Conservation (phyloP, 2,329 filamentous ascomycete genomes). For the Stromatinia cepivora region DNA sequence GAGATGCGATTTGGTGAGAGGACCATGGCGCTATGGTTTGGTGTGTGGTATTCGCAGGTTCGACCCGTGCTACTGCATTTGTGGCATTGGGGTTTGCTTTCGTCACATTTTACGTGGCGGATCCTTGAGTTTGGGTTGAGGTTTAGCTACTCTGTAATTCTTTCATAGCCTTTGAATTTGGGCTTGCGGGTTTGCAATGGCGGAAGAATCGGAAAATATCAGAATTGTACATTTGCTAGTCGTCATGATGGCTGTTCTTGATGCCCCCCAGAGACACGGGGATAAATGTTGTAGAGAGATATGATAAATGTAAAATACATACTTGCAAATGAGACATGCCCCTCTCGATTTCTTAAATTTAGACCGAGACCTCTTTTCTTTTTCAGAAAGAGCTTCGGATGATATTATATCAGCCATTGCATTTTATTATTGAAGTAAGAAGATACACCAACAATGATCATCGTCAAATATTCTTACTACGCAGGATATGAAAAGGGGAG, state of each 20-base stretch:
- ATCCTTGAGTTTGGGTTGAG: conserved; percentile 10
- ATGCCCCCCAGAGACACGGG: conserved; percentile 94
- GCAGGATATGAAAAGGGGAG: not conserved
- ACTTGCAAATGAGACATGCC: conserved; percentile 22
- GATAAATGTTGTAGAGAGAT: not conserved
- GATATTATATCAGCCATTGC: conserved; percentile 6
- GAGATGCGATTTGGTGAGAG: conserved; percentile 12
- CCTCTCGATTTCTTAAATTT: conserved; percentile 18
- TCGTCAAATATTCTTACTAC: not conserved
- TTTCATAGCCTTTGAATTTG: not conserved
- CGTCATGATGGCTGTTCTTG: conserved; percentile 86
- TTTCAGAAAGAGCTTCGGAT: not conserved
- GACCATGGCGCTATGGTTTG: conserved; percentile 11
- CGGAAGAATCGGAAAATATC: conserved; percentile 46
- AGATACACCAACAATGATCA: conserved; percentile 9
- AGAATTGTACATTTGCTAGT: conserved; percentile 72
- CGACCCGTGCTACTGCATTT: conserved; percentile 25
- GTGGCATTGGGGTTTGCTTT: conserved; percentile 28
- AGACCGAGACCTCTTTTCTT: conserved; percentile 13
- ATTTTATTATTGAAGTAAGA: not conserved
- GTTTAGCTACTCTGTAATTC: conserved; percentile 2
- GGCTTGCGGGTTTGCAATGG: not conserved
- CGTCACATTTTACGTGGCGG: conserved; percentile 31
- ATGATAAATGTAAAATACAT: not conserved
- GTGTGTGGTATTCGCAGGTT: conserved; percentile 25